Conservation (phyloP, 306 rosid genomes). For the Trifolium pratense region DNA sequence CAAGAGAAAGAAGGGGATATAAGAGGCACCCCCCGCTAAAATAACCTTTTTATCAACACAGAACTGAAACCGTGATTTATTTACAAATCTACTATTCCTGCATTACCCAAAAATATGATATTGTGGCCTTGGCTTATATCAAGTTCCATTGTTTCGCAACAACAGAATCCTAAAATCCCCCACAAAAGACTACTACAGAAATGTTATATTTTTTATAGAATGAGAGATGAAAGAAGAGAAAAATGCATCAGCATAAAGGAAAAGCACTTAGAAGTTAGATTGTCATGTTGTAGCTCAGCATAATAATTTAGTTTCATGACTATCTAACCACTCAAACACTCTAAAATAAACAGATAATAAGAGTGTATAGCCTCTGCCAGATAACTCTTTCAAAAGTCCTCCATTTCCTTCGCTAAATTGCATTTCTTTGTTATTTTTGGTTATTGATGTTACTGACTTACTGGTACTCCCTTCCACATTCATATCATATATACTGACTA, state of each 20-base stretch:
- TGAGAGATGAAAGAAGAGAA: not conserved
- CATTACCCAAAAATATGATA: not conserved
- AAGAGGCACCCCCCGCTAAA: not conserved
- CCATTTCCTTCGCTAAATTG: not conserved
- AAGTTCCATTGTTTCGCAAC: not conserved
- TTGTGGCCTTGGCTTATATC: not conserved
- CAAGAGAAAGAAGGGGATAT: not conserved
- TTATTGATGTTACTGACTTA: constrained; percentile 1
- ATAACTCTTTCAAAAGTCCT: constrained; percentile 19
- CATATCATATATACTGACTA: not conserved
- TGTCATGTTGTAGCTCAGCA: not conserved
- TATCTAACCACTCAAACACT: not conserved
- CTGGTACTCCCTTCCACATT: not conserved
- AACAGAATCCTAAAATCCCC: not conserved
- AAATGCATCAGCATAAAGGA: not conserved
- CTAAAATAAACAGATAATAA: not conserved
- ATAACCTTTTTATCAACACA: not conserved
- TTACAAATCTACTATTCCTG: not conserved
- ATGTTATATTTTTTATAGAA: not conserved
- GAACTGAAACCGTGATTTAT: not conserved
- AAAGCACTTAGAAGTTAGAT: not conserved
- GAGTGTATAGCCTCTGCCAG: not conserved
- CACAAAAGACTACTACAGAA: constrained; percentile 3
- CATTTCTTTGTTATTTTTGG: constrained; percentile 4
- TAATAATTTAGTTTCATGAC: constrained; percentile 2